These are phyloP conservation scores for Galerina marginata DNA, from an alignment of 768 basidiomycete genomes.

Conservation along the genomic window DNA sequence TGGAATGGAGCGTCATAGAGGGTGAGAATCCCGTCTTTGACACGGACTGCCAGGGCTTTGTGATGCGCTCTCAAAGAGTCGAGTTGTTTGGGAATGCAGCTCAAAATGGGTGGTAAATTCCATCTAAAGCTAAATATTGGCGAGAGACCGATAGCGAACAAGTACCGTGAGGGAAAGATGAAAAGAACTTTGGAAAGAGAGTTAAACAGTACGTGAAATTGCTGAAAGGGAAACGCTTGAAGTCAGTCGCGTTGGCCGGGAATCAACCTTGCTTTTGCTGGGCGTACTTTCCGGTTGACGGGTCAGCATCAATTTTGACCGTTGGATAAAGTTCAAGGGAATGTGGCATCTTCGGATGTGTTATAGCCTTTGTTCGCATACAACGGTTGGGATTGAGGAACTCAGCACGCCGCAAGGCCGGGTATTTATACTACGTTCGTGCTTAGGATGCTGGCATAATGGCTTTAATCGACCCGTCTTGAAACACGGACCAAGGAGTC, in stretches of 20 bases:
- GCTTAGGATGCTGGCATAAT: slow-evolving; percentile 80
- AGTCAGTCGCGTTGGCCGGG: slow-evolving; percentile 65
- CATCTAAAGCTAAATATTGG: slow-evolving; percentile 86
- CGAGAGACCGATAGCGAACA: slow-evolving; percentile 85
- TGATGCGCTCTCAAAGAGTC: slow-evolving; percentile 80
- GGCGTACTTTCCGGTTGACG: slow-evolving; percentile 60
- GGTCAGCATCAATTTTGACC: slow-evolving; percentile 74
- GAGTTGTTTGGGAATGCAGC: slow-evolving; percentile 88
- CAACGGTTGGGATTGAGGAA: slow-evolving; percentile 64
- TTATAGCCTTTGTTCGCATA: slow-evolving; percentile 66
- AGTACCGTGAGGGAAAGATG: slow-evolving; percentile 85
- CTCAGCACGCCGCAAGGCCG: slow-evolving; percentile 63
- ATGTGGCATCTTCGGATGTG: slow-evolving; percentile 71
- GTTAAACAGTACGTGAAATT: slow-evolving; percentile 84
- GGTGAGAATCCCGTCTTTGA: slow-evolving; percentile 66
- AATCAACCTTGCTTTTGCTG: slow-evolving; percentile 58
- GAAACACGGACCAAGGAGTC: slow-evolving; percentile 89
- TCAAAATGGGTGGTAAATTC: slow-evolving; percentile 84
- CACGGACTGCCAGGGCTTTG: slow-evolving; percentile 53
- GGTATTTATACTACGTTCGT: slow-evolving; percentile 56
- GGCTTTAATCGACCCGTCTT: slow-evolving; percentile 83
- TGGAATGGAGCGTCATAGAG: slow-evolving; percentile 83
- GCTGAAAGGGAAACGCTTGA: slow-evolving; percentile 80
- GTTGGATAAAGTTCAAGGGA: slow-evolving; percentile 61
- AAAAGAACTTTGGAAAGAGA: slow-evolving; percentile 84